These are phyloP conservation scores for Byssothecium circinans DNA, from an alignment of 2,329 filamentous ascomycete species.

Conservation along the genomic window DNA sequence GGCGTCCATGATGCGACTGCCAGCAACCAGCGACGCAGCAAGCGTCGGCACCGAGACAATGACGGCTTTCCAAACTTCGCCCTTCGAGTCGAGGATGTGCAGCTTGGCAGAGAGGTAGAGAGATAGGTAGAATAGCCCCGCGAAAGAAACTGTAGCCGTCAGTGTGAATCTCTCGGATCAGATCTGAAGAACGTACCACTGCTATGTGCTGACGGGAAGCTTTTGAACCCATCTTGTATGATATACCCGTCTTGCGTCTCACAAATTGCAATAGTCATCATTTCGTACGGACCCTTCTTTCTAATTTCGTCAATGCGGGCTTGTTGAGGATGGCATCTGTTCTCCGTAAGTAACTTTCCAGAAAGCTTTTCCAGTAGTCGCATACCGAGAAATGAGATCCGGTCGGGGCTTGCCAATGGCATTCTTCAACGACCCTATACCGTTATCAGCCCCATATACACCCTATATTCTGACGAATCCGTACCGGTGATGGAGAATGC, in stretches of 20 bases:
- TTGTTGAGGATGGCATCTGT: slow-evolving; percentile 17
- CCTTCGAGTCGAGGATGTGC: slow-evolving; percentile 61
- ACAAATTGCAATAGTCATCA: slow-evolving; percentile 49
- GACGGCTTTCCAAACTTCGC: slow-evolving; percentile 62
- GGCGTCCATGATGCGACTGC: slow-evolving; percentile 63
- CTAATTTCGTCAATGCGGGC: slow-evolving; percentile 6
- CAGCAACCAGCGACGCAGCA: slow-evolving; percentile 57
- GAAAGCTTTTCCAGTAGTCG: neutral
- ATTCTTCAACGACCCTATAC: slow-evolving; percentile 55
- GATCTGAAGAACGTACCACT: slow-evolving; percentile 48
- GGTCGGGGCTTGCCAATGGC: slow-evolving; percentile 62
- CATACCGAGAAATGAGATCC: slow-evolving; percentile 60
- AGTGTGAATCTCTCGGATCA: slow-evolving; percentile 8
- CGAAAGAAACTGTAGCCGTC: slow-evolving; percentile 54
- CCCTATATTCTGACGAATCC: slow-evolving; percentile 32
- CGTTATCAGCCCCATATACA: slow-evolving; percentile 4
- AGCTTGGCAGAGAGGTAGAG: slow-evolving; percentile 63
- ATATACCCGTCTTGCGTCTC: slow-evolving; percentile 53
- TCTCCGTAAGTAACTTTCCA: slow-evolving; percentile 6
- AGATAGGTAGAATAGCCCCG: slow-evolving; percentile 61
- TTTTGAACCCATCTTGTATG: slow-evolving; percentile 62
- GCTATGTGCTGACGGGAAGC: slow-evolving; percentile 61
- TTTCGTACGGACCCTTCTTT: slow-evolving; percentile 1
- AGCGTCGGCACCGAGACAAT: slow-evolving; percentile 57
- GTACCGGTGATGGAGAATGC: slow-evolving; percentile 59